Evolutionary conservation across 768 basidiomycete genomes (phyloP), one percentile per base, ranked within the genome.

Genomic region (Lactarius tabidus): DNA sequence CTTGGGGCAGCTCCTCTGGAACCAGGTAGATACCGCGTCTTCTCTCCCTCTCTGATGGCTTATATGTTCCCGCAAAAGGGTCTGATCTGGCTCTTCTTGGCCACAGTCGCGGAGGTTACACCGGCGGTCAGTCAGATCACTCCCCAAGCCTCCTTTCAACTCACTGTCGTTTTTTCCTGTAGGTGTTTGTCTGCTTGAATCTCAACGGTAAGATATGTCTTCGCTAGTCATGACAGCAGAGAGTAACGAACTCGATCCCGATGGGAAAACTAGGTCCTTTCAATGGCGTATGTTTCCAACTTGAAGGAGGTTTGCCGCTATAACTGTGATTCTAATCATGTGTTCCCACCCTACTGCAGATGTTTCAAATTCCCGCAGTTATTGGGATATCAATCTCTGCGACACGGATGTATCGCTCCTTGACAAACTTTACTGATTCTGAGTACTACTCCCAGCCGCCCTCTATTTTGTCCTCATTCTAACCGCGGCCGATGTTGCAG

Each of bases 331-430:
- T 51, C 48, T 51, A 12, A 51, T 14, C 12, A 3, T 33, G 14
- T 12, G 26, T 51, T 14, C 26, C 5, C n/a, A n/a, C 5, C 23
- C 26, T 29, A 33, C 33, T 33, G 8, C 23, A 60, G 59, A 60
- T 60, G 48, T 60, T 60, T 33, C 59, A 52, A 48, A 48, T n/a
- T 2, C 54, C 54, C 18, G 18, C 54, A 6, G 29, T 48, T 14
- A 23, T 60, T 45, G 18, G 20, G 2, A 60, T 43, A 45, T 43
- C 39, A 26, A 60, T 60, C 20, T 58, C 59, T 20, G 67, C 67
- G 6, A 67, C 67, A 10, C 59, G 54, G 17, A 57, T 65, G 38
- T 53, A 60, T 48, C 59, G 59, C 59, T 20, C 26, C 5, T 48
- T 60, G 39, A 52, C 45, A 2, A 31, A 52, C 31, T 60, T 52